Evolutionary conservation across 176 grass and related monocot genomes (phyloP), one percentile per base, ranked within the genome.

Genomic region (Zea luxurians): DNA sequence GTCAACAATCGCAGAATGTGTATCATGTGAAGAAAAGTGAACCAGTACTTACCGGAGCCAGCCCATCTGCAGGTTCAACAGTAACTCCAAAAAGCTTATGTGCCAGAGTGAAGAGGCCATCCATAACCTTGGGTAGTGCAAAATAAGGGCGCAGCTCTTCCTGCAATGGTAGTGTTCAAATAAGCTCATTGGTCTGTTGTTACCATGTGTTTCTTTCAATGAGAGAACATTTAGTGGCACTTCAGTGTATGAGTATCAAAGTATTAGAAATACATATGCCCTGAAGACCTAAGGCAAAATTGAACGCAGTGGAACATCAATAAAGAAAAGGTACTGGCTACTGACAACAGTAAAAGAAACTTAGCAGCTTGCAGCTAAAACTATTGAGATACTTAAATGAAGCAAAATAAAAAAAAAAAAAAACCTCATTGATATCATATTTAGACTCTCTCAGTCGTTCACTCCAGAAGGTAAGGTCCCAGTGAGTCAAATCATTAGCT

Each of bases 121-220:
- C 89, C 95, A 98, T 92, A 71, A 98, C 89, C 81, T 90, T 98
- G 4, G 89, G 95, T 21, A 98, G 71, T 54, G 95, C 92, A 91
- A 98, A 98, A 91, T 98, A 98, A 41, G 95, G 95, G 57, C 91
- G 91, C 43, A 98, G 62, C 21, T 90, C 92, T 94, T 98, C 96
- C 96, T 98, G 78, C 58, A 90, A 68, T 12, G 37, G 52, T 2
- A 70, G 62, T 13, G 46, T 62, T 61, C 46, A 63, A 52, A 62
- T 86, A 40, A 82, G 47, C 12, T 70, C 35, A 80, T 8, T 69
- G 21, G 21, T 48, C 10, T 3, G 27, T 11, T 15, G 15, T 74
- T 49, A 78, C 5, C 11, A 61, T 20, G 4, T 48, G 43, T 61
- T 35, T 67, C n/a, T 61, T 86, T 74, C 36, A 16, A 50, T 13